Evolutionary conservation across 2,329 filamentous ascomycete species (phyloP).

Genomic region (Colletotrichum sansevieriae): DNA sequence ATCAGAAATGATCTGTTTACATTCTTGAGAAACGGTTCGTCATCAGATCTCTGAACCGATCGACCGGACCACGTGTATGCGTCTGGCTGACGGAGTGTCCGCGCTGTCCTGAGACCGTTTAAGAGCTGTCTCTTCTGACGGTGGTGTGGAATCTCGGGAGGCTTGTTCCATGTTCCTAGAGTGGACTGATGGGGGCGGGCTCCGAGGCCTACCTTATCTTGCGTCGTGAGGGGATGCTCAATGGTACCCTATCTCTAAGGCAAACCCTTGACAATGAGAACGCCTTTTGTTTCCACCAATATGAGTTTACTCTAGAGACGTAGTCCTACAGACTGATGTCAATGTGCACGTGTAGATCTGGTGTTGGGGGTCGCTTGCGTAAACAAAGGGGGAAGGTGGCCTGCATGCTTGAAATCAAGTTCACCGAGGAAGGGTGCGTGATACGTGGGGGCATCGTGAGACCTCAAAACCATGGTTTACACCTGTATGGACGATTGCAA

Average conservation of each 20-base stretch:
- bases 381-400: too few relatives aligned
- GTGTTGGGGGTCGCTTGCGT: too few relatives aligned
- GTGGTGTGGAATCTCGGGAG: constrained; percentile 36
- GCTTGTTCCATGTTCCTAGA: constrained; percentile 38
- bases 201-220: constrained; percentile 36
- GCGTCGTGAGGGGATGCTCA: constrained; percentile 21
- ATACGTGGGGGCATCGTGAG: too few relatives aligned
- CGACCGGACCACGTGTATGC: neutral
- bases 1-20: neutral
- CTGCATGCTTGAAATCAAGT: too few relatives aligned
- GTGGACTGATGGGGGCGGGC: constrained; percentile 13
- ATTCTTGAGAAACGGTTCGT: neutral
- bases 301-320: neutral
- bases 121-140: neutral
- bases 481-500: too few relatives aligned
- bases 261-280: neutral
- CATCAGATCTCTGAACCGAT: neutral
- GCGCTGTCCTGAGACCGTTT: constrained; percentile 4
- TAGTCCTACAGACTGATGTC: neutral
- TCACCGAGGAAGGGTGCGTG: too few relatives aligned
- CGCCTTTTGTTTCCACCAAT: constrained; percentile 27
- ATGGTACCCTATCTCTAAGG: constrained; percentile 7
- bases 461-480: too few relatives aligned
- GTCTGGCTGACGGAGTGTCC: neutral
- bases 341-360: constrained; percentile 1